A percentile compares a stretch with the other conserved stretches of the same genome.
Evolutionary conservation across 2,329 filamentous ascomycete species (phyloP).

Genomic region (Clonostachys byssicola): DNA sequence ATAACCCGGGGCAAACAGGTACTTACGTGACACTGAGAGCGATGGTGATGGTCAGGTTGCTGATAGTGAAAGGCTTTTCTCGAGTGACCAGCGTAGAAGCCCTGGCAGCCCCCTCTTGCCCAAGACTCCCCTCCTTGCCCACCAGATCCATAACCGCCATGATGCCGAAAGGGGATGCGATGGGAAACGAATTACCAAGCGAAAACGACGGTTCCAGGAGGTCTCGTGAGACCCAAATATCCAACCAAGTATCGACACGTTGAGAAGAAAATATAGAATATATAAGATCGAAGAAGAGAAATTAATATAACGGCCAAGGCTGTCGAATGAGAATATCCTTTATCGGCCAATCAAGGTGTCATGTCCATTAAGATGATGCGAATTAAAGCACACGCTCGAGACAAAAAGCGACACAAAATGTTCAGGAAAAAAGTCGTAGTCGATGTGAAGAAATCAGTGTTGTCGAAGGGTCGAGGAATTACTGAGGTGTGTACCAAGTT

Average conservation of each 20-base stretch:
- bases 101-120: conserved; percentile 5
- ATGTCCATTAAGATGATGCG: conserved; percentile 1
- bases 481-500: not conserved
- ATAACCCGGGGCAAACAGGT: not conserved
- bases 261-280: not conserved
- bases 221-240: not conserved
- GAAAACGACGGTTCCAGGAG: not conserved
- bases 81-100: conserved; percentile 34
- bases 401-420: not conserved
- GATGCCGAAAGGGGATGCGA: too few species aligned
- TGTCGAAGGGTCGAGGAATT: not conserved
- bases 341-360: conserved; percentile 1
- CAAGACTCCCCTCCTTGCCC: not conserved
- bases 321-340: not conserved
- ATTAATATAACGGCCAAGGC: not conserved
- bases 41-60: conserved; percentile 61
- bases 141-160: not conserved
- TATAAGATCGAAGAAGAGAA: not conserved
- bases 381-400: not conserved
- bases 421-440: not conserved
- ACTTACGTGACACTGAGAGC: conserved; percentile 68
- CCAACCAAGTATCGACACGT: conserved; percentile 1
- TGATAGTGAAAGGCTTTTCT: conserved; percentile 53
- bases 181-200: not conserved
- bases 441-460: not conserved